Percentiles rank a stretch among this genome's conserved stretches.
Evolutionary conservation across 179 eudicot genomes (phyloP).

Genomic region (Nepenthes alata): DNA sequence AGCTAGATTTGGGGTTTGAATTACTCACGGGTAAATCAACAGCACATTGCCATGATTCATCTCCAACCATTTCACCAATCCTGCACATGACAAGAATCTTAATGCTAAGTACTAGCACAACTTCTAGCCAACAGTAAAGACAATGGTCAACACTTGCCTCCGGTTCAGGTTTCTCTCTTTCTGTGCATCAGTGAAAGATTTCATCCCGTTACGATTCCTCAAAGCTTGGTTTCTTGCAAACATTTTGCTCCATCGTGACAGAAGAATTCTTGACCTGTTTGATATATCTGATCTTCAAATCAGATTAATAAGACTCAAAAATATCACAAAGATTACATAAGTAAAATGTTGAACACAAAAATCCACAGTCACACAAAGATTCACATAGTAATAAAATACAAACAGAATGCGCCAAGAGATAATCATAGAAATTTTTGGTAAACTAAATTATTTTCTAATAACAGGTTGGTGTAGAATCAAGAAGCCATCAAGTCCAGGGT

Average conservation of each 20-base stretch:
- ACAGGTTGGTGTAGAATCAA: too few species aligned
- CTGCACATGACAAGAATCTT: slow-evolving; percentile 29
- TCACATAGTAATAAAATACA: too few species aligned
- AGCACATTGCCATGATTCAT: slow-evolving; percentile 52
- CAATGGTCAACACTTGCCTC: slow-evolving; percentile 41
- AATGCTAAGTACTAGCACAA: neutral
- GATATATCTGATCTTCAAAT: slow-evolving; percentile 88
- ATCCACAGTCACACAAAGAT: too few species aligned
- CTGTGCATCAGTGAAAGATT: slow-evolving; percentile 37
- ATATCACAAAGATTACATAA: slow-evolving; percentile 6
- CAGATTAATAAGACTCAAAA: slow-evolving; percentile 49
- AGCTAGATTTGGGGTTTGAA: neutral
- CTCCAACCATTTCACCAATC: slow-evolving; percentile 63
- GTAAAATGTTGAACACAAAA: neutral
- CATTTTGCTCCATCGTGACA: slow-evolving; percentile 86
- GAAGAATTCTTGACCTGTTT: slow-evolving; percentile 70
- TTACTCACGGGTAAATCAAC: slow-evolving; percentile 42
- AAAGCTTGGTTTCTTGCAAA: slow-evolving; percentile 62
- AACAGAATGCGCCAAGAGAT: too few species aligned
- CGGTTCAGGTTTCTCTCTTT: slow-evolving; percentile 60
- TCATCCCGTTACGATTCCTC: slow-evolving; percentile 41
- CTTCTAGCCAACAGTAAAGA: neutral
- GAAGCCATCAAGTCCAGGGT: too few species aligned
- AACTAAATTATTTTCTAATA: too few species aligned
- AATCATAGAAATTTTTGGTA: too few species aligned